These are phyloP conservation scores for Flaveria linearis DNA, from an alignment of 129 eudicot species.

Conservation along the genomic window DNA sequence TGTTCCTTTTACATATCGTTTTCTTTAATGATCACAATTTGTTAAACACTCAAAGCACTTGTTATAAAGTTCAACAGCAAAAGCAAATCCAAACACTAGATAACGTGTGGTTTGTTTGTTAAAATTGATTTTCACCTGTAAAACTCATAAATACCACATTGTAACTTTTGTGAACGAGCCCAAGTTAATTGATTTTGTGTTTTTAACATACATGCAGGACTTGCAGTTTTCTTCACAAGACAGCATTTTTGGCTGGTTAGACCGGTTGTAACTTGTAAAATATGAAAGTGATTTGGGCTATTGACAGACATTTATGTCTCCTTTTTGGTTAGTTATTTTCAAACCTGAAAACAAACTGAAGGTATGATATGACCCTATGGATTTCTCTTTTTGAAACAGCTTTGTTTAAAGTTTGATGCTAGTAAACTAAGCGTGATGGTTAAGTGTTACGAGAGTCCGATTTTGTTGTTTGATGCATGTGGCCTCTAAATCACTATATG, in stretches of 20 bases:
- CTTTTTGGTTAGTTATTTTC: constrained; percentile 13
- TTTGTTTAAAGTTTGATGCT: constrained; percentile 10
- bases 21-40: background rate
- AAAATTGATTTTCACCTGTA: background rate
- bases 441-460: constrained; percentile 8
- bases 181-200: background rate
- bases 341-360: constrained; percentile 25
- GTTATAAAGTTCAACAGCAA: background rate
- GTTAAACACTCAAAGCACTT: background rate
- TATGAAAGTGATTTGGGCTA: constrained; percentile 18
- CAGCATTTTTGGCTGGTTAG: constrained; percentile 62
- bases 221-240: constrained; percentile 75
- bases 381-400: constrained; percentile 3
- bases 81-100: constrained; percentile 4
- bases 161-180: background rate
- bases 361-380: constrained; percentile 11
- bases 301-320: background rate
- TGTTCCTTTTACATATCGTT: background rate
- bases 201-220: constrained; percentile 45
- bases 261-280: constrained; percentile 35
- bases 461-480: constrained; percentile 14
- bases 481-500: constrained; percentile 18
- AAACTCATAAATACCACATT: background rate
- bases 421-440: constrained; percentile 3
- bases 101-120: background rate